Conservation (phyloP, 2,329 filamentous ascomycete species). For the Coniochaeta prunicola region DNA sequence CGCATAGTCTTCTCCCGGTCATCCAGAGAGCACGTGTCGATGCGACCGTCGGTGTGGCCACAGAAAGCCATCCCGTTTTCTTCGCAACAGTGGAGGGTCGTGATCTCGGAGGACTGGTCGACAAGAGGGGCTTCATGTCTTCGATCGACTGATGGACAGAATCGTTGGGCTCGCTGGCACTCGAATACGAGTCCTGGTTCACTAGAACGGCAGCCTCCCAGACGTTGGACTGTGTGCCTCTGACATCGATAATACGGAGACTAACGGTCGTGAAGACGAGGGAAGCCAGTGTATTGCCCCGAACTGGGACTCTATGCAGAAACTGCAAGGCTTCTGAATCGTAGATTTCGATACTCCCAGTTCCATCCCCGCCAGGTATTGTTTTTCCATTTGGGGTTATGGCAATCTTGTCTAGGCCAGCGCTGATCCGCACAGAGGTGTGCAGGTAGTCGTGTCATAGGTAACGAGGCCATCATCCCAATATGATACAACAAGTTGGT, state of each 20-base stretch:
- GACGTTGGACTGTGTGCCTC: background rate
- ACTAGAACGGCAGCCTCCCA: background rate
- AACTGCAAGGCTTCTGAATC: background rate
- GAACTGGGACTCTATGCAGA: background rate
- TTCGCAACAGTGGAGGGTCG: background rate
- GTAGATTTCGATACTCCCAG: background rate
- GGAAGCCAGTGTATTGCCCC: background rate
- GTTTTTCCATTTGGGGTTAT: background rate
- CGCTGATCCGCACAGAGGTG: background rate
- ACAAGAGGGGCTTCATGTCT: background rate
- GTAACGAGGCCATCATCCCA: background rate
- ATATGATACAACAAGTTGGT: background rate
- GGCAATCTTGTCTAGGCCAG: background rate
- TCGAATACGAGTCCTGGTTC: background rate
- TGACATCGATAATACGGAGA: background rate
- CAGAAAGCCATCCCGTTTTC: background rate
- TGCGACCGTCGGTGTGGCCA: background rate
- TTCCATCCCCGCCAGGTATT: background rate
- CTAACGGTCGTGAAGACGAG: background rate
- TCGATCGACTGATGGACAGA: background rate
- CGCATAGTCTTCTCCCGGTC: background rate
- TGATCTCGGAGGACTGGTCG: background rate
- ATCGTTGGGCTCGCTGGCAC: background rate
- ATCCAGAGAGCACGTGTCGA: background rate
- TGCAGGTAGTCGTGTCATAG: background rate